phyloP scores from a whole-genome alignment of 176 grass and related monocot genomes.

The Chrysopogon serrulatus region DNA sequence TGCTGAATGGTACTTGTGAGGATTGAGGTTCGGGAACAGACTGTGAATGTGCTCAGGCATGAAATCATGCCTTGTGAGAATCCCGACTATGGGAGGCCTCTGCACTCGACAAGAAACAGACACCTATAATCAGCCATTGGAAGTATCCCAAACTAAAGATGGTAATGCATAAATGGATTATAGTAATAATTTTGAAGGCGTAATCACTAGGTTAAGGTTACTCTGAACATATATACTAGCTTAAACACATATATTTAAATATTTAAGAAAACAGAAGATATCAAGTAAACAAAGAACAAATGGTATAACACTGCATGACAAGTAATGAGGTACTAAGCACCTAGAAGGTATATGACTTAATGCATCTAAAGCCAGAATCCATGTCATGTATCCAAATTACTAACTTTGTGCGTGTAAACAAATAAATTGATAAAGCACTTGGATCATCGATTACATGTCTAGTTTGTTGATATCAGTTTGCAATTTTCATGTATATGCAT shows the following conservation, averaged over 20 bases:
- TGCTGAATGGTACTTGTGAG: slow-evolving; percentile 27
- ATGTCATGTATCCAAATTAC: neutral
- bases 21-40: slow-evolving; percentile 55
- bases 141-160: neutral
- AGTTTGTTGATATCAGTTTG: neutral
- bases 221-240: neutral
- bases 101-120: slow-evolving; percentile 39
- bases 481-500: neutral
- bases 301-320: neutral
- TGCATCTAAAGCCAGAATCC: neutral
- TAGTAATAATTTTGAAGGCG: neutral
- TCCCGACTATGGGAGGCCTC: slow-evolving; percentile 82
- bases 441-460: neutral
- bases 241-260: neutral
- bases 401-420: neutral
- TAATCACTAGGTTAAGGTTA: neutral
- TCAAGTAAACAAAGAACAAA: neutral
- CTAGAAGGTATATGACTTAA: neutral
- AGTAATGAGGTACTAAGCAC: neutral
- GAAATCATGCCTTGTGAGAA: slow-evolving; percentile 91
- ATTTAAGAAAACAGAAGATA: neutral
- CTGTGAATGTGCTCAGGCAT: slow-evolving; percentile 69
- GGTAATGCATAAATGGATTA: neutral
- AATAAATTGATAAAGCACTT: neutral
- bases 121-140: neutral